Base-by-base conservation (phyloP, 2,329 filamentous ascomycete genomes). In the Xylariaceae sp. region DNA sequence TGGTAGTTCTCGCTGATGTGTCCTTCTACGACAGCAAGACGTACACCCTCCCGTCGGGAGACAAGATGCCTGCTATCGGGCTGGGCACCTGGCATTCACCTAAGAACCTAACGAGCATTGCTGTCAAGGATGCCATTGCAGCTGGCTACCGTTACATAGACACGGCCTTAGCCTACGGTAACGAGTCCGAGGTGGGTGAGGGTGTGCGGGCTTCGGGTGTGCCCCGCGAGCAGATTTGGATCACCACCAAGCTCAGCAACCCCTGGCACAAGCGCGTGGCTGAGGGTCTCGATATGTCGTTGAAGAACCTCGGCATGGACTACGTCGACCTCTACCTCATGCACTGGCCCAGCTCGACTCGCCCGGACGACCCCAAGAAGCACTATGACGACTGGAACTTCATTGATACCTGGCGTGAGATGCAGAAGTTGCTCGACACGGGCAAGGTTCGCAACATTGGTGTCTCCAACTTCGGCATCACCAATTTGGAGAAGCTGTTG, bases 181-280 rank as follows among this genome's bases (percentile, higher is more conserved):
- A 93, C 73, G 89, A 89, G 71, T 73, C 75, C 45, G 85, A 88
- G 66, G 85, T 89, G 16, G 86, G 87, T 55, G 73, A 78, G 49
- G 87, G 85, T 48, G 86, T 89, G 69, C 78, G 77, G 60, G 81
- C 81, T 42, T 82, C 82, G 2, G 85, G 84, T 24, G 81, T 89
- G 1, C 80, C 85, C n/a, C 81, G 86, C 20, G 75, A 80, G 50
- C 75, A 88, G 64, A 83, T 89, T 69, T 90, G 83, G 80, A 72
- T 89, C 53, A 93, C 90, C 46, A 91, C 89, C 64, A 95, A 94
- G 81, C 83, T 93, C 48, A 84, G 90, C 78, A 92, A 92, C 80
- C 81, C 86, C 44, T 88, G 86, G 81, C 88, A 92, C 75, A 84
- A 88, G 74, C 80, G 82, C 57, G 86, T 87, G 23, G 73, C 78